phyloP scores from a whole-genome alignment of 768 basidiomycete species.

The Termitomyces sp. region DNA sequence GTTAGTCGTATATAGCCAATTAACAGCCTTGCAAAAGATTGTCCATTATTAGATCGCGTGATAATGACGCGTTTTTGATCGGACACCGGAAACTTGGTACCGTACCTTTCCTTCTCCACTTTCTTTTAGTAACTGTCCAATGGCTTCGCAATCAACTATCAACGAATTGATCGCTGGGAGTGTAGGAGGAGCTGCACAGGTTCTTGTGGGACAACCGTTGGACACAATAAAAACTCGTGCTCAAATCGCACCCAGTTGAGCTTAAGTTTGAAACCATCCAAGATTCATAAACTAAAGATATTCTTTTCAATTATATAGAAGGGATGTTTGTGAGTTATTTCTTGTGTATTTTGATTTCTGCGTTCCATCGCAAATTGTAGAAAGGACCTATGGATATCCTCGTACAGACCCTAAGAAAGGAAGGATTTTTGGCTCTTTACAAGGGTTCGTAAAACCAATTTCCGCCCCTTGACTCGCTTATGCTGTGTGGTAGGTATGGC shows the following conservation, averaged over 20 bases:
- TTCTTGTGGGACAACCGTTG: slow-evolving; percentile 89
- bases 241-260: slow-evolving; percentile 79
- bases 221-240: slow-evolving; percentile 89
- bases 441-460: slow-evolving; percentile 58
- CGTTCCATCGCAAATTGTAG: slow-evolving; percentile 31
- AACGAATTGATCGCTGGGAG: slow-evolving; percentile 89
- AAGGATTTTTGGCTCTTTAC: slow-evolving; percentile 92
- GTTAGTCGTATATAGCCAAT: background rate
- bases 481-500: slow-evolving; percentile 63
- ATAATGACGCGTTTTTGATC: slow-evolving; percentile 8
- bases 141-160: slow-evolving; percentile 47
- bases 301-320: slow-evolving; percentile 38
- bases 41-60: slow-evolving; percentile 11
- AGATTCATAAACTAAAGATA: slow-evolving; percentile 7
- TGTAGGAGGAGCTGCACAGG: slow-evolving; percentile 91
- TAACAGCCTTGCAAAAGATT: background rate
- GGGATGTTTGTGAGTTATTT: slow-evolving; percentile 78
- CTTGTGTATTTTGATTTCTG: background rate
- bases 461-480: background rate
- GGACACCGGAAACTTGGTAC: background rate
- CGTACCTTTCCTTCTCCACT: background rate
- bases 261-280: slow-evolving; percentile 5
- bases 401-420: slow-evolving; percentile 74
- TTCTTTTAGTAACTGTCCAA: background rate
- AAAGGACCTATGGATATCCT: slow-evolving; percentile 95